Conservation (phyloP, 768 basidiomycete genomes). For the Mycena vulgaris region DNA sequence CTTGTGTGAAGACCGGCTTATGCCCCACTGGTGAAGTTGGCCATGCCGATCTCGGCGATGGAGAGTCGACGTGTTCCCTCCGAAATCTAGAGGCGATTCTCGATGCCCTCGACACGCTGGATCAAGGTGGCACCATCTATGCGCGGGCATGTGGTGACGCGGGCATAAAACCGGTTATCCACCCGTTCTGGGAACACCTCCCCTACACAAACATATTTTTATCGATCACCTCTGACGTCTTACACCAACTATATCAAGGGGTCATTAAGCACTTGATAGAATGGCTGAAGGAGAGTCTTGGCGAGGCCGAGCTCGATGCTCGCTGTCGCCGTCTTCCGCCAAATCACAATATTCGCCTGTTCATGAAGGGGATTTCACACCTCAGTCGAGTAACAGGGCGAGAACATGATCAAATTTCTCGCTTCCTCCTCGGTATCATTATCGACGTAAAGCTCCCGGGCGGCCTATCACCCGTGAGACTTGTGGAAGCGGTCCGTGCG, state of each 20-base stretch:
- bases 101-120: slow-evolving; percentile 6
- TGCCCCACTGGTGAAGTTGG: not conserved
- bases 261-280: too few relatives aligned
- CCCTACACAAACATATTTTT: slow-evolving; percentile 45
- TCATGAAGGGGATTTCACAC: slow-evolving; percentile 12
- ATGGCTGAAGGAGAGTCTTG: slow-evolving; percentile 52
- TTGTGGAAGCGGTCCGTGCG: too few relatives aligned
- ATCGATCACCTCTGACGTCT: too few relatives aligned
- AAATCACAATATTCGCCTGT: too few relatives aligned
- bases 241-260: too few relatives aligned
- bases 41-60: not conserved
- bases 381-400: not conserved
- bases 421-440: too few relatives aligned
- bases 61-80: not conserved
- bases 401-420: slow-evolving; percentile 15
- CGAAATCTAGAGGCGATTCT: slow-evolving; percentile 1
- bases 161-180: slow-evolving; percentile 2
- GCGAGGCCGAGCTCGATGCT: slow-evolving; percentile 46
- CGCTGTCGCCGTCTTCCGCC: slow-evolving; percentile 45
- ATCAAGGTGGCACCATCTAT: slow-evolving; percentile 1
- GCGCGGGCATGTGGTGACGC: not conserved
- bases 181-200: slow-evolving; percentile 47
- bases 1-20: slow-evolving; percentile 1
- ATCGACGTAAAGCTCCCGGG: too few relatives aligned
- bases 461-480: too few relatives aligned